Percentiles rank a stretch among this genome's conserved stretches.
Evolutionary conservation across 2,329 filamentous ascomycete genomes (phyloP).

Genomic region (Calonectria pseudoturangicola): DNA sequence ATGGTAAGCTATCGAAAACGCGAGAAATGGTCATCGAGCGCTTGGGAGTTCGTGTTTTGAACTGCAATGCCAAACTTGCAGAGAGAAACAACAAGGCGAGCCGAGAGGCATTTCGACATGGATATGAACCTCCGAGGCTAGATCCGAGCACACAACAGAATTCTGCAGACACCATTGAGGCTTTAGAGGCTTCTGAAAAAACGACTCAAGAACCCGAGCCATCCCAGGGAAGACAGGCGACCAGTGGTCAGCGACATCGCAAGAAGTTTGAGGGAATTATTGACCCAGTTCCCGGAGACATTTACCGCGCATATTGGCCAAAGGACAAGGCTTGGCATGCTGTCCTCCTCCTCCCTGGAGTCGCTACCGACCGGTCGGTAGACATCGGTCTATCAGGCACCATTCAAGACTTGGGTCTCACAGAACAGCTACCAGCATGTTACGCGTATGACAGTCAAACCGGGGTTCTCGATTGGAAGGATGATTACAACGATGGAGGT

Average conservation of each 20-base stretch:
- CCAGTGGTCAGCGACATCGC: background rate
- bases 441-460: slow-evolving; percentile 1
- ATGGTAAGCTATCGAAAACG: background rate
- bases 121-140: slow-evolving; percentile 1
- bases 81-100: slow-evolving; percentile 30
- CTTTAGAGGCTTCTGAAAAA: background rate
- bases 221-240: background rate
- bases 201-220: background rate
- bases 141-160: background rate
- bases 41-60: slow-evolving; percentile 23
- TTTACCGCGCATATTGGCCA: slow-evolving; percentile 32
- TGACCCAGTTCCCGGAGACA: slow-evolving; percentile 28
- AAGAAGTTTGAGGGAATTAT: slow-evolving; percentile 21
- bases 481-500: slow-evolving; percentile 28
- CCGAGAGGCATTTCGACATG: background rate
- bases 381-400: slow-evolving; percentile 5
- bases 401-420: slow-evolving; percentile 30
- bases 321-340: slow-evolving; percentile 1
- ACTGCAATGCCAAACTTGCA: slow-evolving; percentile 20
- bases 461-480: slow-evolving; percentile 11
- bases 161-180: background rate
- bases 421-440: slow-evolving; percentile 20
- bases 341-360: slow-evolving; percentile 30
- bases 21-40: background rate
- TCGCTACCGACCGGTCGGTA: slow-evolving; percentile 6